phyloP scores from a whole-genome alignment of 2,329 filamentous ascomycete species.

The Botryosphaeria dothidea region DNA sequence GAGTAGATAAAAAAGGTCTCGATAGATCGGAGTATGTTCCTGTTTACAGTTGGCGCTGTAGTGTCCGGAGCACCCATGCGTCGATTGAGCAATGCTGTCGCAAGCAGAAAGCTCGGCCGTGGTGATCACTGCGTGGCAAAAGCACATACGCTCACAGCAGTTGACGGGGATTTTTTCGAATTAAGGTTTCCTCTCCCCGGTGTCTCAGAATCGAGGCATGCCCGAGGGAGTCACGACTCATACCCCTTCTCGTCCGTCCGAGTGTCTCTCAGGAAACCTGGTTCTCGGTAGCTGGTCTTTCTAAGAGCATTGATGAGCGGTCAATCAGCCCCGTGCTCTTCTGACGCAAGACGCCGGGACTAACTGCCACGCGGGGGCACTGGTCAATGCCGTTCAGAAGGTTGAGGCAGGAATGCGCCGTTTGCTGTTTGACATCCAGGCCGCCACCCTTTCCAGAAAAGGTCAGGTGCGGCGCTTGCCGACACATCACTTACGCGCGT shows the following conservation, averaged over 20 bases:
- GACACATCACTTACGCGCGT: slow-evolving; percentile 11
- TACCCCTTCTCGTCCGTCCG: neutral
- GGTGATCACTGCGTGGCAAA: neutral
- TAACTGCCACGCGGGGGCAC: neutral
- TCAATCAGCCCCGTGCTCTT: neutral
- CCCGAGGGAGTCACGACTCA: neutral
- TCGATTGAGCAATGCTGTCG: slow-evolving; percentile 16
- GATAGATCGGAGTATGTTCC: neutral
- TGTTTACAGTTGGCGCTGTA: slow-evolving; percentile 1
- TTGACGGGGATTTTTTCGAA: neutral
- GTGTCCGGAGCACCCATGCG: neutral
- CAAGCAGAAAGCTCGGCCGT: neutral
- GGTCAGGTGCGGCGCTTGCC: neutral
- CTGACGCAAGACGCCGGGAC: neutral
- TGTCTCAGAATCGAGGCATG: slow-evolving; percentile 5
- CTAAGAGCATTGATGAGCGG: neutral
- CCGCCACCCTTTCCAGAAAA: neutral
- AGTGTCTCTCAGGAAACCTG: neutral
- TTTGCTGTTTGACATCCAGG: neutral
- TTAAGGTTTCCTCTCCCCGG: slow-evolving; percentile 11
- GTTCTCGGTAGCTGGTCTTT: neutral
- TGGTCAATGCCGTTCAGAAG: neutral
- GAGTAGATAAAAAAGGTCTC: neutral
- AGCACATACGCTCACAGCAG: neutral
- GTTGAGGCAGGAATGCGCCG: neutral